Conservation (phyloP, 1,284 basidiomycete genomes). For the Fistulina hepatica region DNA sequence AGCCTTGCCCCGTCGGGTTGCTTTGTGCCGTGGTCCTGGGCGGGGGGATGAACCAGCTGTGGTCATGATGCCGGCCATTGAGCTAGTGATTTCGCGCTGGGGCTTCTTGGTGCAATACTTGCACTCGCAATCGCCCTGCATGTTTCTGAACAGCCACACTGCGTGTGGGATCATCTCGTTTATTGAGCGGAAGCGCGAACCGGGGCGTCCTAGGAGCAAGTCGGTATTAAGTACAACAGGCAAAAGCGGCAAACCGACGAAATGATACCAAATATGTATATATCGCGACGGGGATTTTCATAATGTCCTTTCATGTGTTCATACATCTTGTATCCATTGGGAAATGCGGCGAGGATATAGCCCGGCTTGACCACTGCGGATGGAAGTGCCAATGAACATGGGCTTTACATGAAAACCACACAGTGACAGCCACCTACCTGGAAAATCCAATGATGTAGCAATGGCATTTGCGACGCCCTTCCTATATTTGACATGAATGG, state of each 20-base stretch:
- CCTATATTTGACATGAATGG: conserved; percentile 50
- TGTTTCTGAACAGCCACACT: conserved; percentile 59
- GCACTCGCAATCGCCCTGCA: conserved; percentile 50
- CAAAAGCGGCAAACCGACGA: background rate
- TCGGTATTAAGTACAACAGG: background rate
- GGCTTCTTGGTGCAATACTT: conserved; percentile 67
- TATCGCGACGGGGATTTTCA: conserved; percentile 50
- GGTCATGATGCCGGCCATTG: conserved; percentile 35
- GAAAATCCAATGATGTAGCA: conserved; percentile 38
- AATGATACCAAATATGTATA: conserved; percentile 75
- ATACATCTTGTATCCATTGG: conserved; percentile 56
- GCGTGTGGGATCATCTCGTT: conserved; percentile 77
- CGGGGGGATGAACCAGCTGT: conserved; percentile 16
- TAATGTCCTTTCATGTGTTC: conserved; percentile 61
- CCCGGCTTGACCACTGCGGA: no score
- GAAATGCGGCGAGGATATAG: conserved; percentile 59
- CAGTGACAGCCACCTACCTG: conserved; percentile 29
- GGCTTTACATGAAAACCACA: conserved; percentile 2
- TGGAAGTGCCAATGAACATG: conserved; percentile 35
- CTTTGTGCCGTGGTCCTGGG: conserved; percentile 17
- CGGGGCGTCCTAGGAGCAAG: background rate
- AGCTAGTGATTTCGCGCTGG: conserved; percentile 56
- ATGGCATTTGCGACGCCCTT: conserved; percentile 42
- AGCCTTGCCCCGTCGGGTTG: conserved; percentile 17
- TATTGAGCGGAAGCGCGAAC: conserved; percentile 56